Base-by-base conservation (phyloP, 768 basidiomycete genomes). In the Pisolithus marmoratus region DNA sequence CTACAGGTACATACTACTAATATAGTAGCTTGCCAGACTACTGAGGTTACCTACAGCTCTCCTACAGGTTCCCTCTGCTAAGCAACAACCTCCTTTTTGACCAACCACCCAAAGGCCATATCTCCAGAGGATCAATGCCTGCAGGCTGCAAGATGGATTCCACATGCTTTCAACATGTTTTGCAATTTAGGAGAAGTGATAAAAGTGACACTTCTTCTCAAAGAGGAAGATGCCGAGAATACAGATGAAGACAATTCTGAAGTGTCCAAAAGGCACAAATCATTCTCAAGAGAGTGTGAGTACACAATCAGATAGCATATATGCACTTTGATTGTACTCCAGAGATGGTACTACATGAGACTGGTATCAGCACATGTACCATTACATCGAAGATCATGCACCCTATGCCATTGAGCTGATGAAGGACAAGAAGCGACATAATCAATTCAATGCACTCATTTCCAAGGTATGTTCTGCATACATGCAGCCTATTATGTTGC, bases 161-260 rank as follows among this genome's bases (percentile, higher is more conserved):
- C 51, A 40, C 37, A 19, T 12, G 37, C 24, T 11, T 40, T 52
- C 2, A 37, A 52, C n/a, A 52, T 52, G 51, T 52, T 52, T 31
- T 47, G 46, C 4, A n/a, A 52, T 46, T 37, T 52, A 17, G 46
- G 37, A 24, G 31, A 46, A 24, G 8, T 20, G 6, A 52, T 52
- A 22, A 46, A 48, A 19, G 38, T 52, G 11, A 8, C 20, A 36
- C 31, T 52, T 17, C 51, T 52, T 38, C 46, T 52, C 4, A 36
- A 52, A 36, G 45, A 52, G 8, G 46, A 52, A 52, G 46, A 24
- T 6, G 17, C 7, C 8, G 24, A 3, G 5, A 34, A 19, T 5
- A 14, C 36, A 31, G 24, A 49, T 0, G 11, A 19, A 36, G 46
- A 48, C 23, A 4, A 38, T n/a, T 12, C 4, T 1, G 22, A 48